Evolutionary conservation across 2,329 filamentous ascomycete species (phyloP).

Genomic region (Colletotrichum higginsianum): DNA sequence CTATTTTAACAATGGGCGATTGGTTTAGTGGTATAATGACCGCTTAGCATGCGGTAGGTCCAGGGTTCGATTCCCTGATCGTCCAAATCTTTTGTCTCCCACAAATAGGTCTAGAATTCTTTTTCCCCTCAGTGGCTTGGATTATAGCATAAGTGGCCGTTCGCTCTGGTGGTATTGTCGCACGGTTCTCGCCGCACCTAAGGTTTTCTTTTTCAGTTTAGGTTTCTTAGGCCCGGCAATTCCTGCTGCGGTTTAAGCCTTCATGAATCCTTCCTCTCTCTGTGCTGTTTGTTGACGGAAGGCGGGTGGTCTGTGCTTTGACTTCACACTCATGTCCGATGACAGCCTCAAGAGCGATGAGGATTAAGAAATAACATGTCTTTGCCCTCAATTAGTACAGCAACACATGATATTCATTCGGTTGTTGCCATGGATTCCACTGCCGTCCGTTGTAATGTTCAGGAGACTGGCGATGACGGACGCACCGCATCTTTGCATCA

Average conservation of each 20-base stretch:
- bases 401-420: accelerated
- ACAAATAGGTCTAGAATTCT: accelerated
- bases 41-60: constrained; percentile 42
- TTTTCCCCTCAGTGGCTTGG: background rate
- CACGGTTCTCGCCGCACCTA: accelerated
- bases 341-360: background rate
- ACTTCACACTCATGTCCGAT: background rate
- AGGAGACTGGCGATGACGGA: too few species aligned
- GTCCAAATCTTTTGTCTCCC: constrained; percentile 8
- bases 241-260: background rate
- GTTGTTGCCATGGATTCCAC: background rate
- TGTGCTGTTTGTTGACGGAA: background rate
- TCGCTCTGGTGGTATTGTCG: too few species aligned
- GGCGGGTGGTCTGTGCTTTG: constrained; percentile 8
- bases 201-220: background rate
- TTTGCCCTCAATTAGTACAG: background rate
- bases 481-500: accelerated
- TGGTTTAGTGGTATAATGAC: constrained; percentile 43
- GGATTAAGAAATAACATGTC: background rate
- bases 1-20: constrained; percentile 7
- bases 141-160: too few species aligned
- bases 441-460: accelerated
- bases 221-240: background rate
- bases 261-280: background rate
- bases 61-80: constrained; percentile 42